Percentiles rank a stretch among this genome's conserved stretches.
Evolutionary conservation across 2,329 filamentous ascomycete genomes (phyloP).

Genomic region (Ophiostoma triangulosporum): DNA sequence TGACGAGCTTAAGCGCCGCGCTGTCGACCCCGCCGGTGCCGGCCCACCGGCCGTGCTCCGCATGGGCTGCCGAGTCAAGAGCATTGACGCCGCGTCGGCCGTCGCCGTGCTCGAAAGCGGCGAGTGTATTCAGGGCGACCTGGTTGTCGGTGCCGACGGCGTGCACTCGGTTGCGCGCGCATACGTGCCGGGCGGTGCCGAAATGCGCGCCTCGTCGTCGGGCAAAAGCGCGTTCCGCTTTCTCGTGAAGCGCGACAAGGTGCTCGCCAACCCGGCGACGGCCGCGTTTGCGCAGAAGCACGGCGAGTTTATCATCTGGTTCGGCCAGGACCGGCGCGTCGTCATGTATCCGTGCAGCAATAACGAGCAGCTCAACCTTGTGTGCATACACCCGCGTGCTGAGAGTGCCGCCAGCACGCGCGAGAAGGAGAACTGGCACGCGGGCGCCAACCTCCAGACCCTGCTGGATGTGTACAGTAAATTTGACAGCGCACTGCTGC

Average conservation of each 20-base stretch:
- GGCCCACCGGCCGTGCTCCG: conserved; percentile 24
- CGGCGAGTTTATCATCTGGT: conserved; percentile 26
- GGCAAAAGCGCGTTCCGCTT: conserved; percentile 47
- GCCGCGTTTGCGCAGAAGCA: conserved; percentile 19
- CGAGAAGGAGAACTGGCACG: conserved; percentile 24
- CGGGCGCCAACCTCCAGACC: conserved; percentile 22
- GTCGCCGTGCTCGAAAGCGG: conserved; percentile 31
- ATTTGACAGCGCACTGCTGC: conserved; percentile 28
- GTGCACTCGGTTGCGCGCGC: conserved; percentile 21
- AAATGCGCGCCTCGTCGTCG: conserved; percentile 16
- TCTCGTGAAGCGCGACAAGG: conserved; percentile 28
- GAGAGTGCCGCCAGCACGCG: conserved; percentile 23
- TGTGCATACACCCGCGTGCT: conserved; percentile 35
- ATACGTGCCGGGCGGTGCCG: conserved; percentile 13
- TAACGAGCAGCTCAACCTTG: conserved; percentile 33
- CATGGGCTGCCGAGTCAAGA: conserved; percentile 28
- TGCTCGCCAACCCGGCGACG: conserved; percentile 22
- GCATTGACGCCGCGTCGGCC: conserved; percentile 26
- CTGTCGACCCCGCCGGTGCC: conserved; percentile 23
- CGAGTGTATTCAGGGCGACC: conserved; percentile 27
- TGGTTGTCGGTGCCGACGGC: conserved; percentile 41
- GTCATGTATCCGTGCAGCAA: conserved; percentile 34
- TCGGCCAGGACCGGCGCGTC: conserved; percentile 27
- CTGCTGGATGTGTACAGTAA: conserved; percentile 27
- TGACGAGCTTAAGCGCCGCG: conserved; percentile 33